phyloP scores from a whole-genome alignment of 2,329 filamentous ascomycete species.

The Sclerotinia spermophila region DNA sequence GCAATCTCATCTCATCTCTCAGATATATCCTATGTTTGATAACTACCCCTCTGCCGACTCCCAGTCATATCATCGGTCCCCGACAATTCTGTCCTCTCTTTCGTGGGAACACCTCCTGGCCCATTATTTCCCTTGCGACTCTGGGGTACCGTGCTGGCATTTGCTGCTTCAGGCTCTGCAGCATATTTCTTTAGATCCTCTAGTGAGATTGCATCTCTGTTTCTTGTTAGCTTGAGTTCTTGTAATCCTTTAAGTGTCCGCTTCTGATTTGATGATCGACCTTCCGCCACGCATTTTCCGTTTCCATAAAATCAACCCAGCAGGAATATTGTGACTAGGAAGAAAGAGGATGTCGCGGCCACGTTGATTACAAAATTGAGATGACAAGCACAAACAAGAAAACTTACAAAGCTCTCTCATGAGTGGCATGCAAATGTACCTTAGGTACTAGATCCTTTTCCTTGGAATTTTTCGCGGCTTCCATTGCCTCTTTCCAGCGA shows the following conservation, averaged over 20 bases:
- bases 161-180: slow-evolving; percentile 26
- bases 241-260: not conserved
- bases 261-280: not conserved
- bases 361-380: not conserved
- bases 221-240: not conserved
- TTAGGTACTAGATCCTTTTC: slow-evolving; percentile 31
- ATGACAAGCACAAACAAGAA: not conserved
- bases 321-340: no score
- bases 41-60: not conserved
- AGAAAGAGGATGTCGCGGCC: not conserved
- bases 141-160: slow-evolving; percentile 28
- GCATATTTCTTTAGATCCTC: slow-evolving; percentile 38
- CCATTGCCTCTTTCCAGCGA: slow-evolving; percentile 54
- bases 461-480: slow-evolving; percentile 19
- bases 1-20: not conserved
- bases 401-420: slow-evolving; percentile 38
- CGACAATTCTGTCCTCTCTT: slow-evolving; percentile 28
- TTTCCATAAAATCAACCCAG: not conserved
- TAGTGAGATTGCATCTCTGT: slow-evolving; percentile 28
- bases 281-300: no score
- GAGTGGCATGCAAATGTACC: slow-evolving; percentile 39
- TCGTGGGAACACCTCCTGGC: slow-evolving; percentile 22
- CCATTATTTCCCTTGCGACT: slow-evolving; percentile 20
- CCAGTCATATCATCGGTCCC: slow-evolving; percentile 25
- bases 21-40: not conserved